phyloP scores from a whole-genome alignment of 495 filamentous ascomycete species.

The Oidiodendron maius region DNA sequence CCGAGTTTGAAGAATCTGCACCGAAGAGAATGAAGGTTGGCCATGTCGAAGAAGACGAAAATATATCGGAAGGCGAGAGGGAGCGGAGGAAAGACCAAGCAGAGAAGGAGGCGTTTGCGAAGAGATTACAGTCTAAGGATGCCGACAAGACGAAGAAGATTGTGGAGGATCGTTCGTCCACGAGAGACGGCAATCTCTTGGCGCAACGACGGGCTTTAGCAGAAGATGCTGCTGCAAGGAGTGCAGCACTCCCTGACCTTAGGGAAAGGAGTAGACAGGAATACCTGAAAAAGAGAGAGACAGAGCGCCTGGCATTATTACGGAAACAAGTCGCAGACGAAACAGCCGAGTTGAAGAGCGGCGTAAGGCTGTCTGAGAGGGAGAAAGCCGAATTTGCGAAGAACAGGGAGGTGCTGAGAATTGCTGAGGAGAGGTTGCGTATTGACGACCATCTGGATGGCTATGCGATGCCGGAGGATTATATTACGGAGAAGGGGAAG shows the following conservation, averaged over 20 bases:
- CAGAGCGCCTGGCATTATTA: constrained; percentile 75
- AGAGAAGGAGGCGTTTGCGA: constrained; percentile 71
- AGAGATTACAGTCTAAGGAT: constrained; percentile 65
- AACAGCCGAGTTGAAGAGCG: constrained; percentile 70
- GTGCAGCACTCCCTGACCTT: constrained; percentile 66
- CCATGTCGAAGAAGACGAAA: constrained; percentile 45
- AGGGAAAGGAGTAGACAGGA: constrained; percentile 81
- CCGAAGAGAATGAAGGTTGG: constrained; percentile 40
- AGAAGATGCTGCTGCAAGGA: constrained; percentile 56
- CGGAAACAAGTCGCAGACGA: constrained; percentile 93
- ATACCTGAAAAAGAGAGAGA: constrained; percentile 88
- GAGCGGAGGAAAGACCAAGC: constrained; percentile 57
- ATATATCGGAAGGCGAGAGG: constrained; percentile 48
- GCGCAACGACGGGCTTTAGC: constrained; percentile 56
- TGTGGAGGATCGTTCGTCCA: constrained; percentile 58
- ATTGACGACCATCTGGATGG: constrained; percentile 93
- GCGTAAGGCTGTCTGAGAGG: constrained; percentile 62
- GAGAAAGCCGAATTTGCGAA: constrained; percentile 90
- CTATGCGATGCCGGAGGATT: constrained; percentile 90
- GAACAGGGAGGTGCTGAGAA: constrained; percentile 77
- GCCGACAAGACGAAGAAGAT: constrained; percentile 62
- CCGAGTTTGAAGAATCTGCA: constrained; percentile 52
- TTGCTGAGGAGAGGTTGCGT: constrained; percentile 80
- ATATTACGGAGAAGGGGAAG: constrained; percentile 88
- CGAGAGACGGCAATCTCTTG: constrained; percentile 50